Base-by-base conservation (phyloP, 2,329 filamentous ascomycete species). In the Tolypocladium nubicola region DNA sequence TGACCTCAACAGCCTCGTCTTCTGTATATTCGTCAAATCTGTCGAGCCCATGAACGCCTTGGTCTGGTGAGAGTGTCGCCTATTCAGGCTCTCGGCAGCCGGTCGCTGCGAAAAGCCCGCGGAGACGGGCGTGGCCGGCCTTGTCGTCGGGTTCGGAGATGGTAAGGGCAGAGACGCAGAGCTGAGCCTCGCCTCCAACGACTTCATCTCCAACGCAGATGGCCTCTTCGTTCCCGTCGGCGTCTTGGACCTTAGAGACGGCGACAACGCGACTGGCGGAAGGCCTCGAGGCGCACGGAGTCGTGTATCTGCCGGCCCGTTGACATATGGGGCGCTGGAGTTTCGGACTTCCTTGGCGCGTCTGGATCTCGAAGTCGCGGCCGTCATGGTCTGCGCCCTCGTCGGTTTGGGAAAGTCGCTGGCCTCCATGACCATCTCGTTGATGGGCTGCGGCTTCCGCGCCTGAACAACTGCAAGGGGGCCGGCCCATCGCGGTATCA, bases 391-490 rank as follows among this genome's bases (percentile, higher is more conserved):
- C 61, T 90, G 84, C 62, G 89, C 88, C 63, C 88, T 80, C 33
- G 77, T 73, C 47, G 87, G 76, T 69, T 83, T 86, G 49, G 66
- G 57, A 8, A 54, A 55, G 16, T 66, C 62, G 71, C 75, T 68
- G 73, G 76, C 58, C 71, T 72, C 69, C 14, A 60, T 55, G 1
- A 55, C 56, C 33, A 63, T 53, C 21, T 73, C 70, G 47, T 63
- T 64, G 23, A 68, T 55, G 26, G 71, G 70, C 61, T 88, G 81
- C 21, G 88, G 88, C 70, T 89, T 90, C 60, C 89, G 80, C 52
- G 89, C 88, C 73, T 94, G 89, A 21, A 89, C 88, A 65, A 94
- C 84, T 52, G 89, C 90, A 56, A 94, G 77, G 19, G 89, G 89
- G 1, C 89, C 89, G 38, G 87, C 89, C 81, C 87, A 89, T 68